phyloP scores from a whole-genome alignment of 2,329 filamentous ascomycete species.

The Aspergillus costaricaensis region DNA sequence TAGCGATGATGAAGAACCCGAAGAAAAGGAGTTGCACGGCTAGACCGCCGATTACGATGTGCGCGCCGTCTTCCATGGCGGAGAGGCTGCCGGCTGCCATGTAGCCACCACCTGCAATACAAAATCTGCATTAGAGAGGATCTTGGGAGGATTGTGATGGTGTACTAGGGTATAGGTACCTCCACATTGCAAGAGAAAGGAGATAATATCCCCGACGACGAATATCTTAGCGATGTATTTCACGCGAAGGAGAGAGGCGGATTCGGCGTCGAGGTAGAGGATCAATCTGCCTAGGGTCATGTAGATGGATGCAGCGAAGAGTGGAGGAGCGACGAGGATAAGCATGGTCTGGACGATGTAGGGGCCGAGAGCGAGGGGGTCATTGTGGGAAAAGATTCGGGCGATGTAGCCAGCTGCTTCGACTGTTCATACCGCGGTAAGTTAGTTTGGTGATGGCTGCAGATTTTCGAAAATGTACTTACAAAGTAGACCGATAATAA shows the following conservation, averaged over 20 bases:
- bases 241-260: conserved; percentile 23
- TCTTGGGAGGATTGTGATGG: background rate
- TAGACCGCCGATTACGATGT: conserved; percentile 58
- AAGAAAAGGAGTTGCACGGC: conserved; percentile 62
- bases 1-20: conserved; percentile 56
- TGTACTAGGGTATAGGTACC: conserved; percentile 15
- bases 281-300: conserved; percentile 35
- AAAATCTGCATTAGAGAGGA: too few relatives aligned
- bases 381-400: conserved; percentile 28
- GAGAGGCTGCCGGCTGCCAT: conserved; percentile 26
- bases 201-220: conserved; percentile 32
- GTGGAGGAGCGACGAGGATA: conserved; percentile 33
- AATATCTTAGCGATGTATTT: conserved; percentile 34
- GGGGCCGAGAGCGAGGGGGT: conserved; percentile 26
- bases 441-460: background rate
- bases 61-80: conserved; percentile 23
- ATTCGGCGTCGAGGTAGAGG: conserved; percentile 21
- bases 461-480: conserved; percentile 10
- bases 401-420: conserved; percentile 30
- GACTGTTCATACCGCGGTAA: conserved; percentile 6
- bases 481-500: conserved; percentile 37
- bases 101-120: conserved; percentile 30
- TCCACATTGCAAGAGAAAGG: conserved; percentile 31
- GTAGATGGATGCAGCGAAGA: conserved; percentile 35
- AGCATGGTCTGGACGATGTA: conserved; percentile 35